Percentiles rank a stretch among this genome's conserved stretches.
Conservation (phyloP, 768 basidiomycete species). For the Calocera viscosa region DNA sequence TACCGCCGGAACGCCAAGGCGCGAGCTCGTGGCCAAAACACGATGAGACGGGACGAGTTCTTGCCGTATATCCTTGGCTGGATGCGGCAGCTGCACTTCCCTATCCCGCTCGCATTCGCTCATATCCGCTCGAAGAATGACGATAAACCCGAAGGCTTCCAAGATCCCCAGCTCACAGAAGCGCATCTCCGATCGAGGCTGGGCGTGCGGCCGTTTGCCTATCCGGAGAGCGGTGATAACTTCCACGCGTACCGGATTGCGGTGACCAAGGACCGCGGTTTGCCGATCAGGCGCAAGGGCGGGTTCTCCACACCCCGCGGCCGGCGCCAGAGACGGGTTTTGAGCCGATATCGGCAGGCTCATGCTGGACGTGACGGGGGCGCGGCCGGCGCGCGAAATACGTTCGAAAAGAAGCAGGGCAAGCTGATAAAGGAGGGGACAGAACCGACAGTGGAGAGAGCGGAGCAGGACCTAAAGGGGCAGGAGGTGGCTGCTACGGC, state of each 20-base stretch:
- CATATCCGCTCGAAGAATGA: not conserved
- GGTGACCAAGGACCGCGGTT: not conserved
- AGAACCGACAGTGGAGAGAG: not conserved
- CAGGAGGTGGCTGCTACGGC: not conserved
- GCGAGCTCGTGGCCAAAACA: not conserved
- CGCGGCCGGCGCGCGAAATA: not conserved
- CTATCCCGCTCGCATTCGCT: not conserved
- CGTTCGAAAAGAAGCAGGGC: not conserved
- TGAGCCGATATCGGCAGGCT: too few relatives aligned
- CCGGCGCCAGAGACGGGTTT: too few relatives aligned
- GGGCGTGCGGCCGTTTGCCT: not conserved
- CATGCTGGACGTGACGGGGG: not conserved
- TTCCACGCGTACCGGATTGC: not conserved
- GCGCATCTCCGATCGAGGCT: not conserved
- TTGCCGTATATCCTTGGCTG: not conserved
- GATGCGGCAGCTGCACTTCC: conserved; percentile 1
- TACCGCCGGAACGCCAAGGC: not conserved
- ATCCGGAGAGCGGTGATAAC: not conserved
- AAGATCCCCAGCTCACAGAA: not conserved
- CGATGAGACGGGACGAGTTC: not conserved
- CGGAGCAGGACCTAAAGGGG: not conserved
- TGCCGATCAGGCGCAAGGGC: not conserved
- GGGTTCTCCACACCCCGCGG: not conserved
- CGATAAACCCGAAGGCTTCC: not conserved
- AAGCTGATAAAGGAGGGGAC: not conserved